Base-by-base conservation (phyloP, 1,284 basidiomycete species). In the Macrocystidia cucumis region DNA sequence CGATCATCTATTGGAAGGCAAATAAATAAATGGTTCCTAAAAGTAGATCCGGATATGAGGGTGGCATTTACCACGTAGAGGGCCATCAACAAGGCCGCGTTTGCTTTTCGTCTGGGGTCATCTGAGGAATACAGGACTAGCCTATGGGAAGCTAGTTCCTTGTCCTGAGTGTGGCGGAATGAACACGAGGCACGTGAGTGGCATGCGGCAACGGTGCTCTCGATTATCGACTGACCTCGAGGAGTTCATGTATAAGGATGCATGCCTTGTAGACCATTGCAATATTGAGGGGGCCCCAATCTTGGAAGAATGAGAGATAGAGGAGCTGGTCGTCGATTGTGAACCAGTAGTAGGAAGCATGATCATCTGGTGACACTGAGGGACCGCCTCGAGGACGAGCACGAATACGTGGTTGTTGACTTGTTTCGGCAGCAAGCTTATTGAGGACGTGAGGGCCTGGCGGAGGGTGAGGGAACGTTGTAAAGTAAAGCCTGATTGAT, bases 1-100 rank as follows among this genome's bases (percentile, higher is more conserved):
- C 91, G 44, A 98, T 91, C 76, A 98, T 85, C 91, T 96, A 52
- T n/a, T n/a, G n/a, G n/a, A n/a, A n/a, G n/a, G n/a, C n/a, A n/a
- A n/a, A n/a, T 19, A 29, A 38, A 5, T 31, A 28, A 32, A 36
- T 23, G 35, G 35, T 40, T 55, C 42, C 5, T 12, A 4, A n/a
- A 42, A 44, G 44, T 38, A 42, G 33, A 38, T 39, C 26, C 32
- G 46, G 48, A 38, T 22, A 30, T 16, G 35, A 18, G 30, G 14
- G 14, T 25, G 3, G 14, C 11, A 71, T 86, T 42, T 49, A 91
- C 89, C 27, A 85, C 75, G 59, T 93, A 98, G 26, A 98, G 73
- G 3, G 91, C 84, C 64, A 93, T 87, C 14, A 98, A 64, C 23
- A 98, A 64, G 0, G 92, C 92, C 2, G 95, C 88, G 53, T 98